A percentile compares a stretch with the other conserved stretches of the same genome.
Evolutionary conservation across 2,329 filamentous ascomycete genomes (phyloP).

Genomic region (Sporothrix euskadiensis): DNA sequence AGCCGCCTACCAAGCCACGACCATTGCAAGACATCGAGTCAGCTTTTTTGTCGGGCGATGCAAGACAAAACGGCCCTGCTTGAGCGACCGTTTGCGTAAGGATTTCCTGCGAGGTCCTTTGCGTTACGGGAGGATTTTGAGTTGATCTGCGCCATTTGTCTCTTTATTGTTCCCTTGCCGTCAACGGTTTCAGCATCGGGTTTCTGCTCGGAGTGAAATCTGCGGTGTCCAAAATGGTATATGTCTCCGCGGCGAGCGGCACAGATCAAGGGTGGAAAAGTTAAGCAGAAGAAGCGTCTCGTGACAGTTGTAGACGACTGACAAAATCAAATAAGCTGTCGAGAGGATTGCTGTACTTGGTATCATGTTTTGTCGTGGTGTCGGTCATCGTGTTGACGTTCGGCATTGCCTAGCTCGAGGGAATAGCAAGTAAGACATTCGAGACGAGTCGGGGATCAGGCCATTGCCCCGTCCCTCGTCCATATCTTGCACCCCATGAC

Average conservation of each 20-base stretch:
- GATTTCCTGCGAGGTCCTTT: not conserved
- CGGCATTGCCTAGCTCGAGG: not conserved
- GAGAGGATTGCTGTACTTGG: not conserved
- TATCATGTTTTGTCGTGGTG: not conserved
- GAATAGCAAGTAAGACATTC: not conserved
- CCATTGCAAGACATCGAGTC: not conserved
- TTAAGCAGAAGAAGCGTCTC: not conserved
- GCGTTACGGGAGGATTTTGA: not conserved
- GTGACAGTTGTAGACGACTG: not conserved
- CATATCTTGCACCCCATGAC: not conserved
- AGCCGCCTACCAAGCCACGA: conserved; percentile 8
- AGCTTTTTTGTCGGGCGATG: not conserved
- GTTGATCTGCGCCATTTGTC: not conserved
- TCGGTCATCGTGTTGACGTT: not conserved
- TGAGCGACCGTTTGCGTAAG: not conserved
- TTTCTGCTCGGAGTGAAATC: not conserved
- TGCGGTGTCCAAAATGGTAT: not conserved
- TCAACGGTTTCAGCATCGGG: not conserved
- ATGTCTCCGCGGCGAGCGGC: not conserved
- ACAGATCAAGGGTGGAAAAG: not conserved
- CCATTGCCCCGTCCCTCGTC: not conserved
- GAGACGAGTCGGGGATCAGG: not conserved
- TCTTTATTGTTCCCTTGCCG: not conserved
- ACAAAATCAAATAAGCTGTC: not conserved
- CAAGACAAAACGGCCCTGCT: not conserved